Evolutionary conservation across 2,329 filamentous ascomycete genomes (phyloP), one percentile per base, ranked within the genome.

Genomic region (Thielaviopsis populi): DNA sequence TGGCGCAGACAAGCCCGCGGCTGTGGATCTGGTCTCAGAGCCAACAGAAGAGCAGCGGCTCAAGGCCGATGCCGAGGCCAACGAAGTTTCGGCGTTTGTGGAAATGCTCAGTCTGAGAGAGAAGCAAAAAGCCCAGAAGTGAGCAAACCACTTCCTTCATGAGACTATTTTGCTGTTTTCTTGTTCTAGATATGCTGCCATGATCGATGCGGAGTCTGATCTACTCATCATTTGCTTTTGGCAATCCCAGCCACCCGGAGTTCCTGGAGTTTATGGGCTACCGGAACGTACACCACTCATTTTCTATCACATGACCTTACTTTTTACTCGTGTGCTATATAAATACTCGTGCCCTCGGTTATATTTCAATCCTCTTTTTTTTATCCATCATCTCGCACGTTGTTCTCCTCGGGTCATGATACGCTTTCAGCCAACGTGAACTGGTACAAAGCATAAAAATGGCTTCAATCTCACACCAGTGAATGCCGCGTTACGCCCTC

Each of bases 11-110:
- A 53, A 74, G 2, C 78, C 85, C 40, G 75, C 73, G 40, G 68
- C 68, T 4, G 64, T 65, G 7, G 67, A 67, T 5, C 68, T 69
- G 19, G 67, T 65, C 64, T 58, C 61, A 41, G 65, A 63, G 41
- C 42, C 66, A 11, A 66, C 68, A 46, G 65, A 67, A 8, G 62
- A 63, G 54, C 59, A 63, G 22, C 40, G 54, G 22, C 48, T 43
- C 22, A 54, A 61, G 40, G 62, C 48, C 8, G 62, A 37, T 43
- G 19, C 64, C 60, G 77, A 82, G 40, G 75, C 82, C 48, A 83
- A 87, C 64, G 58, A 59, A 33, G 64, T 63, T 33, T 43, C 58
- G 30, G 56, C 53, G 10, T 66, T 66, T 27, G 62, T 63, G 8
- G 48, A 63, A 5, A 58, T 64, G 65, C 41, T 66, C 11, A 66